Conservation (phyloP, 2,329 filamentous ascomycete species). For the Onygenales sp. region DNA sequence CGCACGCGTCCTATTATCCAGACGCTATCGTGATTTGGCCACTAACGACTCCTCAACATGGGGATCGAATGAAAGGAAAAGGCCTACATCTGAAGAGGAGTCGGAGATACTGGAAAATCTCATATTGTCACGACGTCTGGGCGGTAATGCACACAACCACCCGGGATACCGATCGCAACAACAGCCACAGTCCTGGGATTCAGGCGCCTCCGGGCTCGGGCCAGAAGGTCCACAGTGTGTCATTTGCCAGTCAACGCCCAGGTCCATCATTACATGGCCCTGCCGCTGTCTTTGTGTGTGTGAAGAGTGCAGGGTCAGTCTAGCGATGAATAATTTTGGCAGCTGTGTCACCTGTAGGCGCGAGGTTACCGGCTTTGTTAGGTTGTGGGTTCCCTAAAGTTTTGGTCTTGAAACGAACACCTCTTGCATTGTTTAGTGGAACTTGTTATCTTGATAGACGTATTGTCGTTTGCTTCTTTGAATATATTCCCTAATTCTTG, state of each 20-base stretch:
- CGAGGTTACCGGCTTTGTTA: slow-evolving; percentile 79
- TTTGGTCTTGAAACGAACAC: too few species aligned
- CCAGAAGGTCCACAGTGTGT: slow-evolving; percentile 76
- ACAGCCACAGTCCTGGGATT: slow-evolving; percentile 48
- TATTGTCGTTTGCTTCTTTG: background rate
- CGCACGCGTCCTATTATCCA: slow-evolving; percentile 49
- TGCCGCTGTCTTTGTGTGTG: slow-evolving; percentile 90
- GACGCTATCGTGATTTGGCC: slow-evolving; percentile 35
- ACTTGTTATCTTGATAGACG: background rate
- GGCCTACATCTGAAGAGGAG: slow-evolving; percentile 44
- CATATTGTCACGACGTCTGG: slow-evolving; percentile 44
- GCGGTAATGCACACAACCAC: slow-evolving; percentile 12
- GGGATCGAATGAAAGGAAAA: slow-evolving; percentile 15
- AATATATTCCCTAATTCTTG: background rate
- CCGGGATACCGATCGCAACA: slow-evolving; percentile 4
- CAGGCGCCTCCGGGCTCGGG: slow-evolving; percentile 64
- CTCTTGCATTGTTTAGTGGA: too few species aligned
- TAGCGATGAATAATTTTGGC: slow-evolving; percentile 95
- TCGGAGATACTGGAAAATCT: slow-evolving; percentile 49
- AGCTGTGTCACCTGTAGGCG: slow-evolving; percentile 91
- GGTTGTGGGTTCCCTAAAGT: slow-evolving; percentile 69
- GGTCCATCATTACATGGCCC: slow-evolving; percentile 91
- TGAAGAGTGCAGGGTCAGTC: slow-evolving; percentile 85
- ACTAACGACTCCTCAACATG: slow-evolving; percentile 9
- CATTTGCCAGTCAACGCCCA: slow-evolving; percentile 76